Evolutionary conservation across 345 rosid species (phyloP), one percentile per base, ranked within the genome.

Genomic region (Lepidium africanum): DNA sequence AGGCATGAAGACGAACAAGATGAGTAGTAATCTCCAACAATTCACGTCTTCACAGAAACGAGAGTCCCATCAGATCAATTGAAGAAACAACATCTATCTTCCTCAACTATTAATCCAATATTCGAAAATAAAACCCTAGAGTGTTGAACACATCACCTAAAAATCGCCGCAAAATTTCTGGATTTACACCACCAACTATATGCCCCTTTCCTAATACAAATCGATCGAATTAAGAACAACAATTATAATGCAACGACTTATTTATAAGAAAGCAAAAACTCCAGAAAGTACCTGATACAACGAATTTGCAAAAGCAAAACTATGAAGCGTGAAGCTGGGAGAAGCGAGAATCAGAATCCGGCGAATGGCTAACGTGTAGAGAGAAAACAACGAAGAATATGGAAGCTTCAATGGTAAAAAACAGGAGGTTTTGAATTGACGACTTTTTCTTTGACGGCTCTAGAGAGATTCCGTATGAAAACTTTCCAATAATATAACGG

Each of bases 141-240:
- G 61, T 78, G 83, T 77, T 78, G 75, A 78, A 72, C 47, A 54
- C 27, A 47, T 47, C 39, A 46, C 19, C 47, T 14, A 50, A 50
- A 60, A 50, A 60, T 69, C 78, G 63, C 77, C 75, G 65, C 57
- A 59, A 57, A 72, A 59, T 7, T 48, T 81, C 81, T 76, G 80
- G 65, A 79, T 81, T 76, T 53, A 72, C 69, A 76, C 81, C 80
- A 75, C 75, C 81, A 73, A 70, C 58, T 43, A 67, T 33, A 35
- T 5, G 63, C 35, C 67, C 58, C 58, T 47, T 57, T 67, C 63
- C 64, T 68, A 14, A 42, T 42, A 69, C 73, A 56, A 19, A 67
- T 11, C 51, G 36, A 39, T 9, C 49, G 5, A 38, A 48, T 60
- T 46, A 59, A 16, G 9, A 48, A 32, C 38, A 32, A 30, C 10